Percentiles rank a stretch among this genome's conserved stretches.
Conservation (phyloP, 306 rosid species). For the Psophocarpus tetragonolobus region DNA sequence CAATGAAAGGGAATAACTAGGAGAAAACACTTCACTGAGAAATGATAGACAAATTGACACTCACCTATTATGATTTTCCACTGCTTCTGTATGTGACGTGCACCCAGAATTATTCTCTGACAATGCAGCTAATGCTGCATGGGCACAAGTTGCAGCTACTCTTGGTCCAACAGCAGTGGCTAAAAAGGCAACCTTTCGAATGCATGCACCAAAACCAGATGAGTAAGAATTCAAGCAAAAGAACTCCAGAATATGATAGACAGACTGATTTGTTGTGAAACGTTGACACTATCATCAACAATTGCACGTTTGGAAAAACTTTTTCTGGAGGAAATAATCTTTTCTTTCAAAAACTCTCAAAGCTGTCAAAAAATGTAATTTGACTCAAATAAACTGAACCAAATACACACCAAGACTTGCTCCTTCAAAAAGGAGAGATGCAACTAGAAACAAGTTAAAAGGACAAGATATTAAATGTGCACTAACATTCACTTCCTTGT, state of each 20-base stretch:
- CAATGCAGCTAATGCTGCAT: slow-evolving; percentile 3
- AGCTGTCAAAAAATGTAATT: not conserved
- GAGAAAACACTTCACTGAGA: not conserved
- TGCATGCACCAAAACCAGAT: not conserved
- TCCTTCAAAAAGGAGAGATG: not conserved
- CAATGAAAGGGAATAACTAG: not conserved
- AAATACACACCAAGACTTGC: not conserved
- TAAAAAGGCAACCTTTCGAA: slow-evolving; percentile 4
- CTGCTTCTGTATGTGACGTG: not conserved
- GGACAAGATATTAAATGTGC: not conserved
- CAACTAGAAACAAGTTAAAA: not conserved
- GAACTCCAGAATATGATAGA: not conserved
- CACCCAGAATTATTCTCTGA: slow-evolving; percentile 8
- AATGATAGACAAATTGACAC: not conserved
- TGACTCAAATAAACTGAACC: not conserved
- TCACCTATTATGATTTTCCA: not conserved
- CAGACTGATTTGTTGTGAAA: not conserved
- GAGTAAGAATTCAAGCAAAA: not conserved
- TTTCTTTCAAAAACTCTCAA: not conserved
- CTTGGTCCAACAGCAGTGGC: slow-evolving; percentile 13
- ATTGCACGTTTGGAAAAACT: not conserved
- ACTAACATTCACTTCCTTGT: not conserved
- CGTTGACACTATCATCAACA: not conserved
- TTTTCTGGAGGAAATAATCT: not conserved
- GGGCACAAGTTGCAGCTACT: slow-evolving; percentile 15